A percentile compares a stretch with the other conserved stretches of the same genome.
Conservation (phyloP, 768 basidiomycete genomes). For the Daedaleopsis nitida region DNA sequence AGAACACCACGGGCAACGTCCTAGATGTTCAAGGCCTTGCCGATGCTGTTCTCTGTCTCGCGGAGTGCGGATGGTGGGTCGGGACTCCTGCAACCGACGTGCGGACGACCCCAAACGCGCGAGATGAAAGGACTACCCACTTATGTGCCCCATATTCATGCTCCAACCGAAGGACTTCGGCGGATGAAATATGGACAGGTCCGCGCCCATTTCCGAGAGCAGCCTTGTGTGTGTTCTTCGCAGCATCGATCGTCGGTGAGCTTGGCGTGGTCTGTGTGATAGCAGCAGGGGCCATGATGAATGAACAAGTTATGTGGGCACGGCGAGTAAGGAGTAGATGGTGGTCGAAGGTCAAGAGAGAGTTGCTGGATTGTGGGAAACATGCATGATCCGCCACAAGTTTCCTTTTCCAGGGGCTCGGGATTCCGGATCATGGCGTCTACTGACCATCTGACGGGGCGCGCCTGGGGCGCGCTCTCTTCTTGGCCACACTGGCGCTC, state of each 20-base stretch:
- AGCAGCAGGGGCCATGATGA: constrained; percentile 17
- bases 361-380: background rate
- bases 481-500: background rate
- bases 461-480: background rate
- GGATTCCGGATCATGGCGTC: constrained; percentile 20
- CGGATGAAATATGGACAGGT: constrained; percentile 48
- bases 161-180: constrained; percentile 78
- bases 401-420: constrained; percentile 6
- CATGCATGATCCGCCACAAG: constrained; percentile 6
- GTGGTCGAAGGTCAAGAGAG: constrained; percentile 14
- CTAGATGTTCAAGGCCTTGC: constrained; percentile 1
- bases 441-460: background rate
- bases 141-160: constrained; percentile 86
- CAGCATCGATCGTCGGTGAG: constrained; percentile 1
- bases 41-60: constrained; percentile 5
- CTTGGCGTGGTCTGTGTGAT: background rate
- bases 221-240: constrained; percentile 3
- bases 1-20: constrained; percentile 5
- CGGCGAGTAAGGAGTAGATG: constrained; percentile 4
- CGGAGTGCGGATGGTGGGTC: background rate
- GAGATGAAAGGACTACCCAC: constrained; percentile 46
- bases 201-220: constrained; percentile 15
- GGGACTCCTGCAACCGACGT: constrained; percentile 1
- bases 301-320: background rate
- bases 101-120: background rate